phyloP scores from a whole-genome alignment of 75 land plant species.

The Chamaecyparis obtusa region DNA sequence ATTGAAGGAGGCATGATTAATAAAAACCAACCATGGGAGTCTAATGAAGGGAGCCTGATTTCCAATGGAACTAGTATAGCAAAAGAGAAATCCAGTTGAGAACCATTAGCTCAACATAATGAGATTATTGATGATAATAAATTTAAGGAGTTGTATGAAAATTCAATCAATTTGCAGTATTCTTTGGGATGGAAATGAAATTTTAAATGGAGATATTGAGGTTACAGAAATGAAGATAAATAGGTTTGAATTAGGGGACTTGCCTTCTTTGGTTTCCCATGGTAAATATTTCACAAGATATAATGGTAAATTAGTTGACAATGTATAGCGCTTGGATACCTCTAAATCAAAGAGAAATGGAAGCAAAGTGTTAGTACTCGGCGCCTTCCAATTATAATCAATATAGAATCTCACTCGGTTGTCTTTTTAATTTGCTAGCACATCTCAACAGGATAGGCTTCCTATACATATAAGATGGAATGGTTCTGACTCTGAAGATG shows the following conservation, averaged over 20 bases:
- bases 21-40: neutral
- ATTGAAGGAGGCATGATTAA: neutral
- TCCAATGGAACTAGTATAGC: neutral
- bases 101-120: neutral
- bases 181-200: neutral
- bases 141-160: neutral
- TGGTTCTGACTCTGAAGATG: neutral
- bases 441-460: neutral
- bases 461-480: conserved; percentile 5
- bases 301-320: neutral
- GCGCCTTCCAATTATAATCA: no score
- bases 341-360: conserved; percentile 2
- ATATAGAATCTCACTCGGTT: no score
- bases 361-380: neutral
- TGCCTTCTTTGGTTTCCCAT: neutral
- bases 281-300: neutral
- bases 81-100: neutral
- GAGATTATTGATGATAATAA: neutral
- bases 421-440: no score
- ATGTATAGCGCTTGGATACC: neutral
- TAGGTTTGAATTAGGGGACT: neutral
- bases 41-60: neutral
- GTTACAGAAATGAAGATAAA: neutral
- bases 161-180: neutral
- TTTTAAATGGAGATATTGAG: neutral